Percentiles rank a stretch among this genome's conserved stretches.
These are phyloP conservation scores for Acidomyces sp. DNA, from an alignment of 495 filamentous ascomycete species.

Conservation along the genomic window DNA sequence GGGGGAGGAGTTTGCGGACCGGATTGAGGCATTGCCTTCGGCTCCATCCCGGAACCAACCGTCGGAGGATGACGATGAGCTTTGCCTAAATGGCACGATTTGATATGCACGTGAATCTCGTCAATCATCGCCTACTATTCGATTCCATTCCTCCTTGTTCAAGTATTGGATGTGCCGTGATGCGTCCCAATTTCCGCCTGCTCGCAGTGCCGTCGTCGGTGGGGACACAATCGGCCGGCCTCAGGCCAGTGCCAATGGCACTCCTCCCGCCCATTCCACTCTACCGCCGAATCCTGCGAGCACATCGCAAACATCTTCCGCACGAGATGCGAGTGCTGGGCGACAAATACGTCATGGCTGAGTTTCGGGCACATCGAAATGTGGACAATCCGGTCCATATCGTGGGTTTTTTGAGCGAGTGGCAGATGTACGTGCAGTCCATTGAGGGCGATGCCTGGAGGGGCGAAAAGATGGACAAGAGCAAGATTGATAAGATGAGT, in stretches of 20 bases:
- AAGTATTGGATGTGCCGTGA: neutral
- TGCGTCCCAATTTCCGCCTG: slow-evolving; percentile 10
- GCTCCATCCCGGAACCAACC: no score
- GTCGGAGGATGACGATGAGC: no score
- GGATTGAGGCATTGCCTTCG: no score
- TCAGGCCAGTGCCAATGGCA: slow-evolving; percentile 51
- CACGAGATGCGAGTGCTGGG: slow-evolving; percentile 66
- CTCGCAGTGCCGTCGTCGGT: slow-evolving; percentile 12
- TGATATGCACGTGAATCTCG: no score
- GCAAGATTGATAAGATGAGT: slow-evolving; percentile 85
- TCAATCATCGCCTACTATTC: no score
- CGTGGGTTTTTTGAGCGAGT: slow-evolving; percentile 90
- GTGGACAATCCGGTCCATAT: slow-evolving; percentile 89
- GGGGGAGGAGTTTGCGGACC: no score
- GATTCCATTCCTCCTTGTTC: no score
- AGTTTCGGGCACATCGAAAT: slow-evolving; percentile 69
- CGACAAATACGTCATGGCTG: slow-evolving; percentile 79
- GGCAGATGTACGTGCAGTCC: slow-evolving; percentile 87
- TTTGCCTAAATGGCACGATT: no score
- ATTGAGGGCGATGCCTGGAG: slow-evolving; percentile 75
- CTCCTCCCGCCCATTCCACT: slow-evolving; percentile 83
- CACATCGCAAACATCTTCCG: slow-evolving; percentile 67
- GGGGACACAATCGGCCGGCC: slow-evolving; percentile 14
- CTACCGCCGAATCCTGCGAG: slow-evolving; percentile 74
- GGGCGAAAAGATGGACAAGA: slow-evolving; percentile 61